Base-by-base conservation (phyloP, 331 rosid genomes). In the Pyrus hybrid region DNA sequence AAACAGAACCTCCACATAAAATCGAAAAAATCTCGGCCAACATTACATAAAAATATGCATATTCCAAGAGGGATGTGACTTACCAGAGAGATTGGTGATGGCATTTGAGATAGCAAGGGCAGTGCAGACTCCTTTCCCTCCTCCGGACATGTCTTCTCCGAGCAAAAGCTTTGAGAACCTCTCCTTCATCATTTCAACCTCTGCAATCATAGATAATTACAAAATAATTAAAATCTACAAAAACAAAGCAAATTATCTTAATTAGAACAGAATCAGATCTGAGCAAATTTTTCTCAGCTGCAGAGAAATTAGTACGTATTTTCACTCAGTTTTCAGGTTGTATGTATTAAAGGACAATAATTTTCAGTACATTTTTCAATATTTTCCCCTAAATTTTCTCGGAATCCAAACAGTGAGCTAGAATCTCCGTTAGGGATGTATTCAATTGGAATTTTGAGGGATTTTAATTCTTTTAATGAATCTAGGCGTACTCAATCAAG, bases 141-240 rank as follows among this genome's bases (percentile, higher is more conserved):
- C n/a, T n/a, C n/a, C n/a, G n/a, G n/a, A n/a, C n/a, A n/a, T n/a
- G n/a, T n/a, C n/a, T n/a, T n/a, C n/a, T n/a, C n/a, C 72, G n/a
- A n/a, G 90, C 65, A 93, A 88, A 43, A 93, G 88, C 77, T 93
- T 93, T 3, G 96, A 92, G n/a, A 93, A 93, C 32, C 97, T 85
- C 93, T 93, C 98, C 81, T 91, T 93, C 98, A 93, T 93, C 96
- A 93, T 85, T 72, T 89, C 98, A 49, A 88, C 89, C 82, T 91
- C 98, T 93, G 79, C 75, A 79, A 17, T 57, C 23, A 5, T 2
- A 51, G 17, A 30, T 35, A 41, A 3, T 68, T 57, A 20, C 13
- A 3, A 5, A 5, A 22, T 10, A 33, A 70, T 22, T 47, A 20
- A 32, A 33, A 26, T 17, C 5, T 22, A 49, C 2, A 29, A 29